These are phyloP conservation scores for Leptosphaerulina australis DNA, from an alignment of 2,329 filamentous ascomycete species.

Conservation along the genomic window DNA sequence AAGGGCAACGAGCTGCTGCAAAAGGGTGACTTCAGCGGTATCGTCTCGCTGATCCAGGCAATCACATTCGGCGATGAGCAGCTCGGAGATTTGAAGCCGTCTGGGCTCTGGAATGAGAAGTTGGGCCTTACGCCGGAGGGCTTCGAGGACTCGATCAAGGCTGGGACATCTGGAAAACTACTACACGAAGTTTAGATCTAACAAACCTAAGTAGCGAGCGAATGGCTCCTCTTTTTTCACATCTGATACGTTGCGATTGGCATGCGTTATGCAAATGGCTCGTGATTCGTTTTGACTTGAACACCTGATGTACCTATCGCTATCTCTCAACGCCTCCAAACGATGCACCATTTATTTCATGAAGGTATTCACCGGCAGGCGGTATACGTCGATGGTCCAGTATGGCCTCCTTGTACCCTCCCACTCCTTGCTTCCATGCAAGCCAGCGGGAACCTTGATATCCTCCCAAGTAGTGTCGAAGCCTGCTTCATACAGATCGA, in stretches of 20 bases:
- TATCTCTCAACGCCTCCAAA: not conserved
- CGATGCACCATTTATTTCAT: slow-evolving; percentile 28
- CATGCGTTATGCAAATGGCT: not conserved
- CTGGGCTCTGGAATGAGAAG: slow-evolving; percentile 49
- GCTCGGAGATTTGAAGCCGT: slow-evolving; percentile 33
- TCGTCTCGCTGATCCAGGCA: slow-evolving; percentile 30
- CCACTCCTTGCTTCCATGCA: slow-evolving; percentile 47
- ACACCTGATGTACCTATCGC: not conserved
- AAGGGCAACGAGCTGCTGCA: slow-evolving; percentile 45
- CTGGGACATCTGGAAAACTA: slow-evolving; percentile 27
- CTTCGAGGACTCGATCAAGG: slow-evolving; percentile 47
- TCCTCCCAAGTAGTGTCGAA: slow-evolving; percentile 48
- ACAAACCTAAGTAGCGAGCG: not conserved
- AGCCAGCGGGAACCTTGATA: slow-evolving; percentile 40
- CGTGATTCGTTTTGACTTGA: not conserved
- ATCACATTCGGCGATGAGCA: slow-evolving; percentile 24
- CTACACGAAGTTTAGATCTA: slow-evolving; percentile 7
- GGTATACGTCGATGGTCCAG: slow-evolving; percentile 48
- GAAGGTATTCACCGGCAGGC: slow-evolving; percentile 46
- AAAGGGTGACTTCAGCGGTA: slow-evolving; percentile 42
- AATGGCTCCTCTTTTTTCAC: not conserved
- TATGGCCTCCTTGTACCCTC: slow-evolving; percentile 45
- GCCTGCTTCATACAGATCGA: slow-evolving; percentile 45
- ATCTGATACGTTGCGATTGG: not conserved
- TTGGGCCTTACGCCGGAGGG: slow-evolving; percentile 51